Conservation (phyloP, 305 asterid genomes). For the Rubia tinctorum region DNA sequence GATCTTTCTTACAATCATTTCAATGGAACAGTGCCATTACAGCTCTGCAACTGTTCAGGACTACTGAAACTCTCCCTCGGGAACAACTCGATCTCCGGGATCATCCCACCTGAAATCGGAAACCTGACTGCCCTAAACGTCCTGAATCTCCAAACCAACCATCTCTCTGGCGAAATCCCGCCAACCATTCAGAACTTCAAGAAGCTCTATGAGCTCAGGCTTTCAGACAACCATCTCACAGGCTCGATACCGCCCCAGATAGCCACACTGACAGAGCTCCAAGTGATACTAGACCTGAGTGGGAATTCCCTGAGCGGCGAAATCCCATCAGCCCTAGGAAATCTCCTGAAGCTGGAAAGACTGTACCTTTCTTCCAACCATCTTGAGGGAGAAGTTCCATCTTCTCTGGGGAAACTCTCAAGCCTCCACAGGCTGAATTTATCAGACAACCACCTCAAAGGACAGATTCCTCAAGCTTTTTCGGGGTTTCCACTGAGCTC, state of each 20-base stretch:
- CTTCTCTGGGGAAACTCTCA: constrained; percentile 54
- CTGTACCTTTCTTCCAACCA: constrained; percentile 69
- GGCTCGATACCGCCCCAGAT: constrained; percentile 69
- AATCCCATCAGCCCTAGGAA: constrained; percentile 67
- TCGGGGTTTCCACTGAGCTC: constrained; percentile 56
- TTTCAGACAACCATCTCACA: constrained; percentile 56
- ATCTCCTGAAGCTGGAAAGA: constrained; percentile 67
- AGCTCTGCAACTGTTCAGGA: constrained; percentile 63
- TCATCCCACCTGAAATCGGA: constrained; percentile 71
- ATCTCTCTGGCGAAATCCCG: constrained; percentile 71
- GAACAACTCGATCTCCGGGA: constrained; percentile 54
- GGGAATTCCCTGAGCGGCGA: constrained; percentile 57
- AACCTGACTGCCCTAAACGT: constrained; percentile 65
- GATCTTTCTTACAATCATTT: constrained; percentile 68
- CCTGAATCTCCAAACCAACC: constrained; percentile 61
- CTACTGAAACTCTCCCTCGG: constrained; percentile 60
- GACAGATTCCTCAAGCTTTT: constrained; percentile 57
- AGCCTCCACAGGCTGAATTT: constrained; percentile 73
- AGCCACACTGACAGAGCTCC: constrained; percentile 62
- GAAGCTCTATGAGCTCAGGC: constrained; percentile 78
- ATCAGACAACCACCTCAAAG: constrained; percentile 58
- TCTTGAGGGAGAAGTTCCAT: constrained; percentile 56
- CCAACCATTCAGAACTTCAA: constrained; percentile 57
- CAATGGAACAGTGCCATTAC: constrained; percentile 61
- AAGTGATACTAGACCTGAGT: constrained; percentile 80